A percentile compares a stretch with the other conserved stretches of the same genome.
These are phyloP conservation scores for Podospora pseudopauciseta DNA, from an alignment of 495 filamentous ascomycete genomes.

Conservation along the genomic window DNA sequence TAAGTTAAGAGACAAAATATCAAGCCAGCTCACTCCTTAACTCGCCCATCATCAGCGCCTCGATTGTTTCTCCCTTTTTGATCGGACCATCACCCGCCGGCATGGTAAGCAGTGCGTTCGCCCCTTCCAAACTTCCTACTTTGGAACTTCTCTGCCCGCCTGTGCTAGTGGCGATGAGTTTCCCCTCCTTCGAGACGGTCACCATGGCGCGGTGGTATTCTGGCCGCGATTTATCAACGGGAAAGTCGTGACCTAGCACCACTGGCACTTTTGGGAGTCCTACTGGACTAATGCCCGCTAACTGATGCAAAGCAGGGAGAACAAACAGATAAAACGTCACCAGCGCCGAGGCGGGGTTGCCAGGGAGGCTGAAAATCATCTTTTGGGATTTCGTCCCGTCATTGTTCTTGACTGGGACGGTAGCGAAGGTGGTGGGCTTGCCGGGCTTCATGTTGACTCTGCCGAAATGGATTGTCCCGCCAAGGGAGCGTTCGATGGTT, in stretches of 20 bases:
- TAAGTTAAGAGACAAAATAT: too few relatives aligned
- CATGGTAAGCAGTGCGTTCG: constrained; percentile 82
- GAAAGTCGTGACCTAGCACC: constrained; percentile 64
- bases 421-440: constrained; percentile 96
- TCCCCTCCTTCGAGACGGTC: constrained; percentile 55
- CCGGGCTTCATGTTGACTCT: constrained; percentile 97
- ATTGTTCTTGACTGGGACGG: constrained; percentile 63
- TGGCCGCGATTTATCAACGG: constrained; percentile 65
- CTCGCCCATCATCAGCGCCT: constrained; percentile 43
- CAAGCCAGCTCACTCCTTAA: constrained; percentile 27
- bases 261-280: constrained; percentile 73
- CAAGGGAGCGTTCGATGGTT: constrained; percentile 84
- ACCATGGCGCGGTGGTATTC: constrained; percentile 85
- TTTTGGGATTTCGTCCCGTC: constrained; percentile 55
- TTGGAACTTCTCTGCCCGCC: constrained; percentile 85
- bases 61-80: constrained; percentile 41
- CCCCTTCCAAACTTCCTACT: constrained; percentile 80
- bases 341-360: constrained; percentile 89
- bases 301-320: constrained; percentile 76
- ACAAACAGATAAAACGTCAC: constrained; percentile 95
- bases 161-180: constrained; percentile 74
- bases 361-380: constrained; percentile 85
- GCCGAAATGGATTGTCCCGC: constrained; percentile 95
- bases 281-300: constrained; percentile 55
- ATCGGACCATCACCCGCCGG: constrained; percentile 48